Evolutionary conservation across 2,329 filamentous ascomycete genomes (phyloP).

Genomic region (Cordyceps farinosa): DNA sequence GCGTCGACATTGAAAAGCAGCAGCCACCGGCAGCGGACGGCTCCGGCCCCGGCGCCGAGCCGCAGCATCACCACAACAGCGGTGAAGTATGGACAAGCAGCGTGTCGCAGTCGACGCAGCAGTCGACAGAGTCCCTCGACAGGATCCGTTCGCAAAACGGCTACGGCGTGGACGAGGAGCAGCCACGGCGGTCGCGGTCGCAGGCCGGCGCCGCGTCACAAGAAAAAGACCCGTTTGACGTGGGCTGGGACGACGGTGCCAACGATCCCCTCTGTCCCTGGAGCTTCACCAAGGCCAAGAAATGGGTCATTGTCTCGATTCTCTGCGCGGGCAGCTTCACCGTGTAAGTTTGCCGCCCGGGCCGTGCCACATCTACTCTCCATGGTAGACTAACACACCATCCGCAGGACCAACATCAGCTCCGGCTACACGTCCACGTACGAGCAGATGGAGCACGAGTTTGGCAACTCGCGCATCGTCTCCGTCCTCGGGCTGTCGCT

Average conservation of each 20-base stretch:
- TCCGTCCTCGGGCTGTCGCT: slow-evolving; percentile 77
- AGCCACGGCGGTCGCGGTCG: slow-evolving; percentile 11
- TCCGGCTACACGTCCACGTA: slow-evolving; percentile 91
- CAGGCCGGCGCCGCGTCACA: not conserved
- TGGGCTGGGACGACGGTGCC: slow-evolving; percentile 70
- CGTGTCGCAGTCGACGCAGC: slow-evolving; percentile 7
- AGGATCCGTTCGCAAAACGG: slow-evolving; percentile 42
- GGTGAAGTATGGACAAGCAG: not conserved
- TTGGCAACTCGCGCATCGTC: slow-evolving; percentile 65
- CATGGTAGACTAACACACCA: slow-evolving; percentile 13
- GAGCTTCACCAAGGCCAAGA: slow-evolving; percentile 60
- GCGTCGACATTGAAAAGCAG: slow-evolving; percentile 12
- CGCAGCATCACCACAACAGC: not conserved
- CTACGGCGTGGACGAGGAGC: slow-evolving; percentile 38
- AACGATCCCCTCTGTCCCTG: slow-evolving; percentile 71
- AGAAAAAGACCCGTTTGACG: slow-evolving; percentile 56
- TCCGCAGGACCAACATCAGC: slow-evolving; percentile 70
- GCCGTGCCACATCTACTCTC: not conserved
- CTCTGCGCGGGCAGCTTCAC: slow-evolving; percentile 72
- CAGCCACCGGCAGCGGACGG: not conserved
- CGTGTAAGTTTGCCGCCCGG: slow-evolving; percentile 60
- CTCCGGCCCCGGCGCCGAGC: not conserved
- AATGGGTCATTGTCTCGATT: slow-evolving; percentile 77
- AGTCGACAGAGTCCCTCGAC: slow-evolving; percentile 24
- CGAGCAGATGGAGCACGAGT: slow-evolving; percentile 69